phyloP scores from a whole-genome alignment of 306 rosid genomes.

The Fagus sylvatica region DNA sequence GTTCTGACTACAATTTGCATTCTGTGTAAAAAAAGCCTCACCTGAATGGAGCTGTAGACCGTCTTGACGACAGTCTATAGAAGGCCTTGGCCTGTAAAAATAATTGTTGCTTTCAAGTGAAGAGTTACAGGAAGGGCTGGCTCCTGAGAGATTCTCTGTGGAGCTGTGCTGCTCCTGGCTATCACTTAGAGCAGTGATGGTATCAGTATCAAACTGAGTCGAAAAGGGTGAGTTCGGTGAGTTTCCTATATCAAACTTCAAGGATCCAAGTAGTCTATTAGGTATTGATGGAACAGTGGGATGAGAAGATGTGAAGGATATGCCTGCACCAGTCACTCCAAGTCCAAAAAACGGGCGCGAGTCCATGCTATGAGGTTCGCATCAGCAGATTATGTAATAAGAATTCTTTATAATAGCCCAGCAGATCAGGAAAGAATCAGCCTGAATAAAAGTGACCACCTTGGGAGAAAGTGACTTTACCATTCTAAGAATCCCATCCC shows the following conservation, averaged over 20 bases:
- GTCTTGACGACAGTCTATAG: slow-evolving; percentile 36
- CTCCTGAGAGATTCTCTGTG: slow-evolving; percentile 58
- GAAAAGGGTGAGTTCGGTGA: slow-evolving; percentile 69
- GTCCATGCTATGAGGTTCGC: slow-evolving; percentile 67
- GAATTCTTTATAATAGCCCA: not conserved
- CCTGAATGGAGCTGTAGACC: slow-evolving; percentile 42
- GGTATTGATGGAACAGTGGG: slow-evolving; percentile 57
- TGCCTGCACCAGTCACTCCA: slow-evolving; percentile 50
- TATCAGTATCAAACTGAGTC: slow-evolving; percentile 59
- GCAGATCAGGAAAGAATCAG: slow-evolving; percentile 26
- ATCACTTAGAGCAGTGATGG: slow-evolving; percentile 54
- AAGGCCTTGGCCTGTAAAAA: slow-evolving; percentile 34
- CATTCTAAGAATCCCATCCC: no score
- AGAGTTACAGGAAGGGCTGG: slow-evolving; percentile 53
- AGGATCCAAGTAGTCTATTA: slow-evolving; percentile 52
- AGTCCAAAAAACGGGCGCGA: slow-evolving; percentile 60
- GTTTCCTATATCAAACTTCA: slow-evolving; percentile 59
- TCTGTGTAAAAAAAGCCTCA: slow-evolving; percentile 31
- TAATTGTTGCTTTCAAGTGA: slow-evolving; percentile 50
- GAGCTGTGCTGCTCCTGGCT: slow-evolving; percentile 63
- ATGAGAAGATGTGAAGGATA: slow-evolving; percentile 56
- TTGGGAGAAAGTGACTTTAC: no score
- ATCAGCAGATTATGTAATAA: slow-evolving; percentile 32
- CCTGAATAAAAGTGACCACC: no score
- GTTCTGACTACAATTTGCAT: slow-evolving; percentile 44